These are phyloP conservation scores for Cystobasidiaceae sp. DNA, from an alignment of 1,284 basidiomycete genomes.

Conservation along the genomic window DNA sequence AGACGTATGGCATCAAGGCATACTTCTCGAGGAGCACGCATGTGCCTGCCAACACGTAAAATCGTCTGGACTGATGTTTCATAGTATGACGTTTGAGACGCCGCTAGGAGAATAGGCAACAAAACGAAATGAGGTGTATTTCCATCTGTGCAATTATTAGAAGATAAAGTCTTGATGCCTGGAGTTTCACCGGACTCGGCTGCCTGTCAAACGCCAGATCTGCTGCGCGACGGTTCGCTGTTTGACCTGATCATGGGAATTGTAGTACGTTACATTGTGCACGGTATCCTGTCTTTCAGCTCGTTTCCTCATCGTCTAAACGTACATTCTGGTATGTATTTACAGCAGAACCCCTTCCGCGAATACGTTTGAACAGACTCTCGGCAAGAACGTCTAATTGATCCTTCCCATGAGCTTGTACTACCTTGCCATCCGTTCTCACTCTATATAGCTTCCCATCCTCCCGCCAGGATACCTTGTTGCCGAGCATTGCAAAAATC, in stretches of 20 bases:
- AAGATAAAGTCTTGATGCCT: too few species aligned
- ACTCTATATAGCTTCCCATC: conserved; percentile 38
- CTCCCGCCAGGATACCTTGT: conserved; percentile 74
- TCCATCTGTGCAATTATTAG: neutral
- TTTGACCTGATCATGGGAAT: too few species aligned
- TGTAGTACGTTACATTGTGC: neutral
- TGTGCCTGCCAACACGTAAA: conserved; percentile 14
- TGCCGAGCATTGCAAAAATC: conserved; percentile 69
- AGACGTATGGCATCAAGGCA: conserved; percentile 69
- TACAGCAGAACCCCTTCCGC: conserved; percentile 1
- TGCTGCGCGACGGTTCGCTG: neutral
- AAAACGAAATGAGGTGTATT: neutral
- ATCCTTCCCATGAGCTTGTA: conserved; percentile 4
- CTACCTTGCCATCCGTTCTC: conserved; percentile 37
- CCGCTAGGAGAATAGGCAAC: neutral
- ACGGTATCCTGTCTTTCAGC: neutral
- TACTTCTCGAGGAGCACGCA: conserved; percentile 29
- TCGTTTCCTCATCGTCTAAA: conserved; percentile 5
- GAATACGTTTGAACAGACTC: conserved; percentile 4
- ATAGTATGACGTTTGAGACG: too few species aligned
- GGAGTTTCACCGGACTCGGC: too few species aligned
- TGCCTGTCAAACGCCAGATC: too few species aligned
- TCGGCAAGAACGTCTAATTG: conserved; percentile 5
- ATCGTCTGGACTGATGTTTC: too few species aligned
- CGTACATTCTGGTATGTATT: neutral